Base-by-base conservation (phyloP, 2,329 filamentous ascomycete genomes). In the Verticillium longisporum region DNA sequence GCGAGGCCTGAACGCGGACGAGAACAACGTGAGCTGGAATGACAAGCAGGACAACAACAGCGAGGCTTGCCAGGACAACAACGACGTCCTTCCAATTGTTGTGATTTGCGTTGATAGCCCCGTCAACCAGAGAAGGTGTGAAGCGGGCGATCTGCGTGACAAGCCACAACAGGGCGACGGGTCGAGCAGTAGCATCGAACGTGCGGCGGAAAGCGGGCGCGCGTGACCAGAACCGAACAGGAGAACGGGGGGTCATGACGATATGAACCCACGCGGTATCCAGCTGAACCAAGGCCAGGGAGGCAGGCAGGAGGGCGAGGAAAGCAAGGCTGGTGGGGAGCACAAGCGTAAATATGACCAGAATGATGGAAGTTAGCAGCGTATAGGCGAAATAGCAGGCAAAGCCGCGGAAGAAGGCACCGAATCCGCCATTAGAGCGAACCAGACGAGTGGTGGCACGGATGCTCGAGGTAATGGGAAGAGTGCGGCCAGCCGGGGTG, bases 1-100 rank as follows among this genome's bases (percentile, higher is more conserved):
- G 86, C 57, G 91, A 94, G 6, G 93, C 92, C 72, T 96, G 92
- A 38, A 97, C 87, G 64, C 94, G 91, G 66, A 89, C 82, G 62
- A 96, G 85, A 26, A 91, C 84, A 36, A 94, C 89, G 62, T 85
- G 83, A 45, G 91, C 85, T 18, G 94, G 93, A 61, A 97, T 82
- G 64, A 91, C 80, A 62, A 93, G 74, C 60, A 92, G 75, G 54
- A 89, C 74, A 61, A 83, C 78, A 59, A 87, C 71, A 61, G 80
- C 70, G 9, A 87, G 64, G 54, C 79, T 69, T 36, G 83, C 64
- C 61, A 81, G 63, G 32, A 77, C 64, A 53, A 88, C 69, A 14
- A 80, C 62, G 9, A 80, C 55, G 14, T 64, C 71, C 75, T 87
- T 84, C 75, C 73, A 77, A 63, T 26, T 26, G 26, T 26, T 26